Evolutionary conservation across 2,329 filamentous ascomycete species (phyloP), one percentile per base, ranked within the genome.

Genomic region (Xylaria multiplex): DNA sequence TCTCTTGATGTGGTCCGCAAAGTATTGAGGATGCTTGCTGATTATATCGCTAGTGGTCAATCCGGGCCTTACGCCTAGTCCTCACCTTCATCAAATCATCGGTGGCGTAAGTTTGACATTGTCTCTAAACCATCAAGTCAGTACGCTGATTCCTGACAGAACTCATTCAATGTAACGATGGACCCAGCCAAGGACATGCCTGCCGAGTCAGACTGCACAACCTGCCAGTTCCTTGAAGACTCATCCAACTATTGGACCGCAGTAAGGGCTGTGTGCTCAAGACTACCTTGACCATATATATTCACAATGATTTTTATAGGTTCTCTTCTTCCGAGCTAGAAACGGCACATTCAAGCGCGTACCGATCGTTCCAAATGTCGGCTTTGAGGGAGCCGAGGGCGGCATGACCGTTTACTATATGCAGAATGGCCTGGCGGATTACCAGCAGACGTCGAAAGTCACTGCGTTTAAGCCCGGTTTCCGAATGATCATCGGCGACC

Each of bases 361-460:
- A 2, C 73, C 73, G 3, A 73, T 74, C 66, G 59, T 65, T n/a
- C 68, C 71, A 1, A 74, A 74, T 42, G 72, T 66, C 7, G 73
- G 73, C 0, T 74, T 73, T 59, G 66, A 76, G 35, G 71, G 68
- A 8, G 79, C 78, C 6, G 72, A 78, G 16, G 79, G 78, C 6
- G 80, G 80, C 19, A 79, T 82, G 66, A 81, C 80, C 2, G 80
- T 82, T 27, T 83, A 83, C 73, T 83, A 83, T 67, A 81, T 74
- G 73, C 73, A 74, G 45, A 74, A 75, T 57, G 72, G 73, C 45
- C 66, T 75, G 30, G 70, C 70, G 77, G 49, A 74, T 64, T 75
- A 74, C 65, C 14, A 79, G 75, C 57, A 75, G 58, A 77, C 77
- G 35, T 76, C 75, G 11, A 81, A 80, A 58, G 80, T 81, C 35